These are phyloP conservation scores for Emmonsia crescens DNA, from an alignment of 2,329 filamentous ascomycete genomes.

Conservation along the genomic window DNA sequence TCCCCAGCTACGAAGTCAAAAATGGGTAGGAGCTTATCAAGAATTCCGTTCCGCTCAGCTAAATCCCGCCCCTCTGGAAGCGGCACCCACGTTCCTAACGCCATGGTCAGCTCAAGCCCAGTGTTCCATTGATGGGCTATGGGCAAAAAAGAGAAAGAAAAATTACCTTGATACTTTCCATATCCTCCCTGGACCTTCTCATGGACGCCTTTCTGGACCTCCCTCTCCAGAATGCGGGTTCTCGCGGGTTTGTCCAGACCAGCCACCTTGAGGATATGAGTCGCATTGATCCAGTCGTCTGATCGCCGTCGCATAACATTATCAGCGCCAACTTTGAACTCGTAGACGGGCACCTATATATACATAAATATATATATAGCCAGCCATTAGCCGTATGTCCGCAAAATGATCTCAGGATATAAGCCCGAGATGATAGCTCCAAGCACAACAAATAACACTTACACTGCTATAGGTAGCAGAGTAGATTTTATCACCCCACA, in stretches of 20 bases:
- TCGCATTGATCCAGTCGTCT: conserved; percentile 99
- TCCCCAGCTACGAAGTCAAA: conserved; percentile 82
- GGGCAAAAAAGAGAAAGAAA: conserved; percentile 9
- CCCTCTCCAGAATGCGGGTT: conserved; percentile 87
- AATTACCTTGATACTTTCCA: conserved; percentile 85
- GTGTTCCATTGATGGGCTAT: not conserved
- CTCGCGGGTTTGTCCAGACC: conserved; percentile 94
- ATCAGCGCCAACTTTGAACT: conserved; percentile 75
- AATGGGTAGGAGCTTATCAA: conserved; percentile 72
- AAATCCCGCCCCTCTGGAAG: conserved; percentile 69
- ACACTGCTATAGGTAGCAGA: conserved; percentile 57
- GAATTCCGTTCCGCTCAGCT: conserved; percentile 75
- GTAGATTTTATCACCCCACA: conserved; percentile 40
- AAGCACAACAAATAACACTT: conserved; percentile 16
- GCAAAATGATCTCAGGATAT: not conserved
- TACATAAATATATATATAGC: conserved; percentile 40
- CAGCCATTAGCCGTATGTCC: conserved; percentile 5
- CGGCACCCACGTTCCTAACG: conserved; percentile 84
- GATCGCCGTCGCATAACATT: conserved; percentile 92
- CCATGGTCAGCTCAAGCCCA: not conserved
- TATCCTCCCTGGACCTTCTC: conserved; percentile 98
- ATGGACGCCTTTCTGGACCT: conserved; percentile 91
- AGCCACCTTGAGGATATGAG: conserved; percentile 92
- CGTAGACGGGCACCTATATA: conserved; percentile 78
- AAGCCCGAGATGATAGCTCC: not conserved